Percentiles rank a stretch among this genome's conserved stretches.
These are phyloP conservation scores for Litsea cubeba DNA, from an alignment of 164 flowering plant genomes.

Conservation along the genomic window DNA sequence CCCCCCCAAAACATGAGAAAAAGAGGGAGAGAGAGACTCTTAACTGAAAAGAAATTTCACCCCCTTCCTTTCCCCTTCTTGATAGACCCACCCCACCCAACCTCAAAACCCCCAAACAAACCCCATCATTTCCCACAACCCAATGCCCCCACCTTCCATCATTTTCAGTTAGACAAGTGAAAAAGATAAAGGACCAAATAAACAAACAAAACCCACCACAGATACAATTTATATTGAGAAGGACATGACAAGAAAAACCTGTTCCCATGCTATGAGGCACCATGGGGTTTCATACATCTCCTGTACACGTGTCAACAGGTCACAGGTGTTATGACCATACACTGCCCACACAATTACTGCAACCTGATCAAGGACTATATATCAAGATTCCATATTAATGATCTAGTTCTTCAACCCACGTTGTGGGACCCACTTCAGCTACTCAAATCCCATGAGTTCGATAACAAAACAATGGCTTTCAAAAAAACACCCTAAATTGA, in stretches of 20 bases:
- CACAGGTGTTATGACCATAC: not conserved
- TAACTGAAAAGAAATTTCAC: not conserved
- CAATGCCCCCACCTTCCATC: constrained; percentile 52
- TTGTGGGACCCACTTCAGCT: too few relatives aligned
- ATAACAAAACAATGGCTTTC: too few relatives aligned
- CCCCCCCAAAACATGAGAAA: not conserved
- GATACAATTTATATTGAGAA: not conserved
- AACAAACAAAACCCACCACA: not conserved
- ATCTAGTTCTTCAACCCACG: too few relatives aligned
- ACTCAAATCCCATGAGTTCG: too few relatives aligned
- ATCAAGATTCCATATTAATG: too few relatives aligned
- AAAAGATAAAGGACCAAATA: constrained; percentile 15
- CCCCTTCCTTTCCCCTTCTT: constrained; percentile 1
- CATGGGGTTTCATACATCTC: not conserved
- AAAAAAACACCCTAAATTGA: too few relatives aligned
- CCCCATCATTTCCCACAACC: constrained; percentile 50
- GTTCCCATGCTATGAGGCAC: not conserved
- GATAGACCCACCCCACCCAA: constrained; percentile 11
- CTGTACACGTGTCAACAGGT: not conserved
- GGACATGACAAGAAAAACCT: not conserved
- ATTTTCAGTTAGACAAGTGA: constrained; percentile 54
- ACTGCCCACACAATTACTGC: not conserved
- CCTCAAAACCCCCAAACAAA: constrained; percentile 4
- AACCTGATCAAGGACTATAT: too few relatives aligned
- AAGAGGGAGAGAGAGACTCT: not conserved